These are phyloP conservation scores for Mortierella claussenii DNA, from an alignment of 192 early-diverging fungal species.

Conservation along the genomic window DNA sequence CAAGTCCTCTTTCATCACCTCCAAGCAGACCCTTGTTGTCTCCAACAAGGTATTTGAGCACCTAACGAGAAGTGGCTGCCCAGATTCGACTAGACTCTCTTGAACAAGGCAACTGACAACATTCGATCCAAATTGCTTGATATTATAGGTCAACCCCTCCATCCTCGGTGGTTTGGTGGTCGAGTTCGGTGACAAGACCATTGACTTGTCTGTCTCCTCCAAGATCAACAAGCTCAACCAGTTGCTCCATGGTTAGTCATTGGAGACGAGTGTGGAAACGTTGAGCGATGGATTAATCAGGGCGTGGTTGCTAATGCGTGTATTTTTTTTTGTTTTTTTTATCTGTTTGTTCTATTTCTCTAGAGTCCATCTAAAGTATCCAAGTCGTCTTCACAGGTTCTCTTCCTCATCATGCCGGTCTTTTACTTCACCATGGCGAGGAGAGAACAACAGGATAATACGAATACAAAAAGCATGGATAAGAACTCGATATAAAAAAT, in stretches of 20 bases:
- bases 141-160: constrained; percentile 80
- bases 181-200: constrained; percentile 97
- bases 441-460: no score
- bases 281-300: no score
- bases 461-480: no score
- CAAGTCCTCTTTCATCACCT: constrained; percentile 83
- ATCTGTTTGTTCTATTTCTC: neutral
- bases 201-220: constrained; percentile 96
- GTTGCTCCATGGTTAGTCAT: constrained; percentile 65
- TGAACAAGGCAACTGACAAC: neutral
- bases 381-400: no score
- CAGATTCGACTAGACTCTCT: neutral
- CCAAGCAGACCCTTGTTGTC: constrained; percentile 85
- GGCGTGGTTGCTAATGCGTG: neutral
- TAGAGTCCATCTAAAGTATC: constrained; percentile 37
- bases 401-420: no score
- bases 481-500: constrained; percentile 14
- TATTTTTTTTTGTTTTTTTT: neutral
- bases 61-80: no score
- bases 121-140: neutral
- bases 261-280: no score
- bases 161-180: constrained; percentile 97
- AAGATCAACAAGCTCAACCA: constrained; percentile 97
- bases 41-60: constrained; percentile 86
- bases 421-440: no score